These are phyloP conservation scores for Ustilago tritici DNA, from an alignment of 1,284 basidiomycete genomes.

Conservation along the genomic window DNA sequence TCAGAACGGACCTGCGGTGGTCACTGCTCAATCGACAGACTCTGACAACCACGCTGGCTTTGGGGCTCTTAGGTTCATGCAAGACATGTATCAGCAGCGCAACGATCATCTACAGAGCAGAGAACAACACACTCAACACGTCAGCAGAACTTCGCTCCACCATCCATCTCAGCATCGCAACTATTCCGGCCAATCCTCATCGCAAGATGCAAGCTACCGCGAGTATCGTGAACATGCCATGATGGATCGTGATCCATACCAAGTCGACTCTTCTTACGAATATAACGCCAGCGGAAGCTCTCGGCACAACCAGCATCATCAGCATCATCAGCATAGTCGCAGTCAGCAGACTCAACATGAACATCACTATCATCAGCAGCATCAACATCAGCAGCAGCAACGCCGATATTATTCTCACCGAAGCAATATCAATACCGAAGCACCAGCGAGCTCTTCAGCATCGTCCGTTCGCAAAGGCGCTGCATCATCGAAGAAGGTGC, in stretches of 20 bases:
- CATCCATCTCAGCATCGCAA: slow-evolving; percentile 9
- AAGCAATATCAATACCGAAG: neutral
- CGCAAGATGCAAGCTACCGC: neutral
- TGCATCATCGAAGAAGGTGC: neutral
- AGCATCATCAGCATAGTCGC: neutral
- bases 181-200: slow-evolving; percentile 2
- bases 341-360: neutral
- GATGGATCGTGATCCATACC: neutral
- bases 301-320: slow-evolving; percentile 1
- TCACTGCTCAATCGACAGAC: neutral
- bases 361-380: slow-evolving; percentile 2
- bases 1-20: slow-evolving; percentile 5
- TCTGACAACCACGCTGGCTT: slow-evolving; percentile 49
- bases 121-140: neutral
- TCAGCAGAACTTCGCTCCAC: neutral
- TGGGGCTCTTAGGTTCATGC: slow-evolving; percentile 44
- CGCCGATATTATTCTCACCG: no score
- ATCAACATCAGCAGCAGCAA: neutral
- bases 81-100: slow-evolving; percentile 36
- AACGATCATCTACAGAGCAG: slow-evolving; percentile 1
- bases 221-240: neutral
- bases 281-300: no score
- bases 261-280: slow-evolving; percentile 1
- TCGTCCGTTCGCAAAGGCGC: neutral
- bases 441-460: neutral